These are phyloP conservation scores for Epichloe hybrida DNA, from an alignment of 2,329 filamentous ascomycete genomes.

Conservation along the genomic window DNA sequence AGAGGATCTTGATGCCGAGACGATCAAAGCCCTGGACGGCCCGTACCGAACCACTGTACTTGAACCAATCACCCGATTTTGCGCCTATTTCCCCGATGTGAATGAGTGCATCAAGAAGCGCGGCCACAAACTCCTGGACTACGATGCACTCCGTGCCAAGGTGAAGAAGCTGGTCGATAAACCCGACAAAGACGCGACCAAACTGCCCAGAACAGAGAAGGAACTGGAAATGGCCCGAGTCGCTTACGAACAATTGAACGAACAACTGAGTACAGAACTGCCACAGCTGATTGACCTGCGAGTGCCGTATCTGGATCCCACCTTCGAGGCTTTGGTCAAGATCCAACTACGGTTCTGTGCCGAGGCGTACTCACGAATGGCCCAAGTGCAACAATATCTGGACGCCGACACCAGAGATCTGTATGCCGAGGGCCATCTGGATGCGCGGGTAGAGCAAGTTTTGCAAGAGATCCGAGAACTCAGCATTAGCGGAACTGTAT, in stretches of 20 bases:
- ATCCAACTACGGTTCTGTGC: constrained; percentile 96
- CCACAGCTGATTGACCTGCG: constrained; percentile 93
- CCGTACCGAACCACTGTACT: constrained; percentile 90
- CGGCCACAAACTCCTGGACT: constrained; percentile 95
- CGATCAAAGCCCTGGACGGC: constrained; percentile 93
- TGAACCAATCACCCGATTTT: constrained; percentile 91
- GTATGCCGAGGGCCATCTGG: constrained; percentile 86
- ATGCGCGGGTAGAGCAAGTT: constrained; percentile 86
- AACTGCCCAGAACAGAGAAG: constrained; percentile 89
- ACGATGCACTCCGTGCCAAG: constrained; percentile 87
- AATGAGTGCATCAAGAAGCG: constrained; percentile 99
- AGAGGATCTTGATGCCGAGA: constrained; percentile 93
- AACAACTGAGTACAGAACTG: constrained; percentile 83
- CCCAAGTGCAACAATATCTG: constrained; percentile 96
- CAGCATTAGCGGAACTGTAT: constrained; percentile 71
- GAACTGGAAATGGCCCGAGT: constrained; percentile 89
- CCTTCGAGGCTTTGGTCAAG: constrained; percentile 95
- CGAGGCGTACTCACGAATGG: constrained; percentile 95
- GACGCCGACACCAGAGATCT: constrained; percentile 92
- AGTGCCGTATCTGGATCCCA: constrained; percentile 92
- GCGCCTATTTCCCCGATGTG: constrained; percentile 96
- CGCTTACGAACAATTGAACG: constrained; percentile 93
- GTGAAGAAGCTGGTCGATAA: constrained; percentile 97
- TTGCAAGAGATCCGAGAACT: constrained; percentile 92
- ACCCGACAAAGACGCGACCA: constrained; percentile 95